Percentiles rank a stretch among this genome's conserved stretches.
Conservation (phyloP, 2,329 filamentous ascomycete species). For the Colletotrichum eremochloae region DNA sequence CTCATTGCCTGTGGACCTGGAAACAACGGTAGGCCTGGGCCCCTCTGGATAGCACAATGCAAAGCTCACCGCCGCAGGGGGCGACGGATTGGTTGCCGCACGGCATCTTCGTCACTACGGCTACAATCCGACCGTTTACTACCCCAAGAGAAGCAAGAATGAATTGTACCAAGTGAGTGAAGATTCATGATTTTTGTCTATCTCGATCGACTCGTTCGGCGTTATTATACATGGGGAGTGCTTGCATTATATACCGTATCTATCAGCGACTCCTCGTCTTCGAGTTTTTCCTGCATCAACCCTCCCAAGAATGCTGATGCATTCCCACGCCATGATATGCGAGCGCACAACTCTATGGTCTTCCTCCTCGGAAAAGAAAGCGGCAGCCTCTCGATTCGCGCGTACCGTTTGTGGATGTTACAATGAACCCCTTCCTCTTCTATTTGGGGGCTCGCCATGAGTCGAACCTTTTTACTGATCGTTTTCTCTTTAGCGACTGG, state of each 20-base stretch:
- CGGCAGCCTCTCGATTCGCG: conserved; percentile 15
- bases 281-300: conserved; percentile 3
- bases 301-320: neutral
- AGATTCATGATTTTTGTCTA: conserved; percentile 31
- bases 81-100: conserved; percentile 94
- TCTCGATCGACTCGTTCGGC: conserved; percentile 21
- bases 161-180: conserved; percentile 83
- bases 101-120: conserved; percentile 93
- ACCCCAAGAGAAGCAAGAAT: conserved; percentile 91
- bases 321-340: conserved; percentile 32
- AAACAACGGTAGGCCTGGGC: conserved; percentile 69
- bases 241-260: conserved; percentile 18
- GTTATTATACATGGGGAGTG: conserved; percentile 26
- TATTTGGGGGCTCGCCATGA: conserved; percentile 3
- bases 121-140: conserved; percentile 90
- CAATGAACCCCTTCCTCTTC: neutral
- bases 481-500: conserved; percentile 72
- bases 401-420: conserved; percentile 18
- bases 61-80: conserved; percentile 66
- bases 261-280: conserved; percentile 34
- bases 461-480: conserved; percentile 45
- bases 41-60: neutral
- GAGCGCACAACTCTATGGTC: conserved; percentile 20
- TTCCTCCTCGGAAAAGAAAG: conserved; percentile 32
- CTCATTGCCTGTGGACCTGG: conserved; percentile 92